phyloP scores from a whole-genome alignment of 805 yeast species.

The Helenozyma rhizophorensis region DNA sequence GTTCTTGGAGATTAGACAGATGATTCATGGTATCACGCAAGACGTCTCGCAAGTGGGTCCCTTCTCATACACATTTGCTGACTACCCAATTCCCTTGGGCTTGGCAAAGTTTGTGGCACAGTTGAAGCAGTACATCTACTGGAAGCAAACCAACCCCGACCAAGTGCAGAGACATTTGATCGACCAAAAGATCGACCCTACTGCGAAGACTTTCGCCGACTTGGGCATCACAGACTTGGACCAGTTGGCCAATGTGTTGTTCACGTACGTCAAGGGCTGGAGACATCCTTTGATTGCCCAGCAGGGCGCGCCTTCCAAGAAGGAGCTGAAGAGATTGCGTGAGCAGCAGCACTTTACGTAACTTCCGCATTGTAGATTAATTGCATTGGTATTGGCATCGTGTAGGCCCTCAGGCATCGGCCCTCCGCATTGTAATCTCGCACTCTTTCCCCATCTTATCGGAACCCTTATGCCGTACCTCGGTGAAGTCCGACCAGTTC shows the following conservation, averaged over 20 bases:
- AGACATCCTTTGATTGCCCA: conserved; percentile 47
- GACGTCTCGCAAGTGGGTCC: conserved; percentile 43
- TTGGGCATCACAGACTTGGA: conserved; percentile 53
- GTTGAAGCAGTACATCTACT: conserved; percentile 38
- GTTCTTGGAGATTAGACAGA: conserved; percentile 59
- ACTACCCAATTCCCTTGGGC: conserved; percentile 41
- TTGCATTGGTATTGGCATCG: conserved; percentile 4
- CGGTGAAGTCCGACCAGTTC: neutral
- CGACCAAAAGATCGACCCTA: conserved; percentile 58
- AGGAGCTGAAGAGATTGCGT: conserved; percentile 40
- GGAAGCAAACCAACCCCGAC: conserved; percentile 60
- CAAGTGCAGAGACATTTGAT: conserved; percentile 69
- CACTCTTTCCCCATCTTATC: neutral
- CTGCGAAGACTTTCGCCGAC: conserved; percentile 62
- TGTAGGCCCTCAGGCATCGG: too few relatives aligned
- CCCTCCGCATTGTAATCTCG: neutral
- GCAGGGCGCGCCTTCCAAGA: conserved; percentile 38
- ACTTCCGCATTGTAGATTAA: conserved; percentile 11
- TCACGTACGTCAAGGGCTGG: conserved; percentile 45
- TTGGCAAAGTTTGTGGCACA: conserved; percentile 44
- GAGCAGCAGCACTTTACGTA: conserved; percentile 42
- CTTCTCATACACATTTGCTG: conserved; percentile 39
- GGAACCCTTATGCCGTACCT: neutral
- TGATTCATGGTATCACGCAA: conserved; percentile 62
- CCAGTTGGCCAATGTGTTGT: conserved; percentile 43